Evolutionary conservation across 495 filamentous ascomycete genomes (phyloP), one percentile per base, ranked within the genome.

Genomic region (Penicillium malachiteum): DNA sequence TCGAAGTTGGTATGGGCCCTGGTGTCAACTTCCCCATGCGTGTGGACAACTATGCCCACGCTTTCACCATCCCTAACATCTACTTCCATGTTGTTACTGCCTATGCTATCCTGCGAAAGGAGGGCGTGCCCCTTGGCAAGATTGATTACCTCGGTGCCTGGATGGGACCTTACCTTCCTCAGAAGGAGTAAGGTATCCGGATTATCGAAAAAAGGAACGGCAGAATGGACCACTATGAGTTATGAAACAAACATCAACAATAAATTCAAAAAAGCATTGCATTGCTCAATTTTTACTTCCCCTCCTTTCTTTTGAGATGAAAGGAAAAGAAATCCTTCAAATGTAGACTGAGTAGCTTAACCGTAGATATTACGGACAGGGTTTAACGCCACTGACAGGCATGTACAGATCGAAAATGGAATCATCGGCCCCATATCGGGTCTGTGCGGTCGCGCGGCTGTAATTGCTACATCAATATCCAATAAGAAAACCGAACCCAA

Each of bases 51-150:
- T 81, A 80, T 60, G 53, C 77, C 17, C 34, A 55, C 16, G 59
- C 64, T 3, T 81, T 69, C 55, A 65, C 68, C 8, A 2, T 79
- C 12, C 80, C 84, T 35, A 83, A 87, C 56, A 72, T 85, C 53
- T 81, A 71, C 56, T 87, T 88, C 65, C 85, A 87, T 67, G 33
- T 81, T 33, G 67, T 60, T 2, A 83, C 73, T 8, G 69, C 81
- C 21, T 87, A 88, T 67, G 66, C 55, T 10, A 80, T 88, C 54
- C 56, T 87, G 50, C 65, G 84, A 30, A 68, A 64, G 44, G 71
- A 82, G 60, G 84, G 84, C 7, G 83, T 84, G 37, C 71, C 73
- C 1, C 10, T 88, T 12, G 81, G 80, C 1, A 86, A 86, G 73
- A 14, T 17, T 17, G 78, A 85, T 67, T 87, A 69, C 56, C 37